Conservation (phyloP, 192 early-diverging fungal genomes). For the Coemansia asiatica region DNA sequence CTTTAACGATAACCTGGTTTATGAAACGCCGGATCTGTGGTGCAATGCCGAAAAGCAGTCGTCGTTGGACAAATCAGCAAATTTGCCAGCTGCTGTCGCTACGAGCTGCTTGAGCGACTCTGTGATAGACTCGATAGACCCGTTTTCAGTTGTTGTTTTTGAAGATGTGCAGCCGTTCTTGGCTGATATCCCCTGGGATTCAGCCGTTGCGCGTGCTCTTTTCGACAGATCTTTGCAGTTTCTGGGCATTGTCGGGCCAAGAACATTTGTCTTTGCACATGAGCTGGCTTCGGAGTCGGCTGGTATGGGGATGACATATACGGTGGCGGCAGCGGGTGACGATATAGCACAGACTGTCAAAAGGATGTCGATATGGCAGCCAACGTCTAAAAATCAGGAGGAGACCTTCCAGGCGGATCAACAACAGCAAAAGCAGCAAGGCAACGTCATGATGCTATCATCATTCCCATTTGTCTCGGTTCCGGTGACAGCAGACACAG, state of each 20-base stretch:
- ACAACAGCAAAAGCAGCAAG: no score
- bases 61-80: not conserved
- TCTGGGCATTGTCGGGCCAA: constrained; percentile 32
- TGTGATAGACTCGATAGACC: constrained; percentile 7
- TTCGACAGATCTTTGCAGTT: constrained; percentile 30
- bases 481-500: constrained; percentile 27
- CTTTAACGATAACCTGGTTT: not conserved
- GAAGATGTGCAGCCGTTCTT: constrained; percentile 41
- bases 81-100: not conserved
- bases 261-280: constrained; percentile 18
- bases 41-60: not conserved
- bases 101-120: not conserved
- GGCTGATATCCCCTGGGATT: constrained; percentile 20
- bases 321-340: not conserved
- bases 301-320: not conserved
- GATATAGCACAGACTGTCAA: not conserved
- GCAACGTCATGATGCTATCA: no score
- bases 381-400: no score
- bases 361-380: not conserved
- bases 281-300: not conserved
- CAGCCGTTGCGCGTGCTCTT: constrained; percentile 6
- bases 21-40: not conserved
- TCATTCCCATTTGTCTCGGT: constrained; percentile 24
- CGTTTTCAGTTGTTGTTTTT: constrained; percentile 30
- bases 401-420: no score